Percentiles rank a stretch among this genome's conserved stretches.
Conservation (phyloP, 345 rosid species). For the Gossypium australe region DNA sequence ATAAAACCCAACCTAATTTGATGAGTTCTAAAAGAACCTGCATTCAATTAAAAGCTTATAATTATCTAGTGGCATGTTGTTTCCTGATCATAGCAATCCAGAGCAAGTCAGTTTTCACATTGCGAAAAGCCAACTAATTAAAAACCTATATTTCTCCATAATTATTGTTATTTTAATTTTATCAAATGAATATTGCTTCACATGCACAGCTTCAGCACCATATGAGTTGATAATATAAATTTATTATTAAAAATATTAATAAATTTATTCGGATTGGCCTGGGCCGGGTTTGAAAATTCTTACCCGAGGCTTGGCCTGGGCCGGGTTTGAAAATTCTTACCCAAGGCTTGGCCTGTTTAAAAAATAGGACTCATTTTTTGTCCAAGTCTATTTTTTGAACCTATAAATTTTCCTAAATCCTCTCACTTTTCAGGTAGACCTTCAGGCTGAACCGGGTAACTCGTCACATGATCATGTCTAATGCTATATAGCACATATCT, state of each 20-base stretch:
- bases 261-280: too few relatives aligned
- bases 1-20: not conserved
- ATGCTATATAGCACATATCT: too few relatives aligned
- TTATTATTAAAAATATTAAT: too few relatives aligned
- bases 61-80: not conserved
- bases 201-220: constrained; percentile 34
- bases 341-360: too few relatives aligned
- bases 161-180: not conserved
- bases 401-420: fast-evolving
- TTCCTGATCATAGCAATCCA: not conserved
- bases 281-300: too few relatives aligned
- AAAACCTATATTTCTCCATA: not conserved
- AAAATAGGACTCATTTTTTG: too few relatives aligned
- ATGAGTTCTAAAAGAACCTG: not conserved
- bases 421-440: too few relatives aligned
- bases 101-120: not conserved
- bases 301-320: fast-evolving
- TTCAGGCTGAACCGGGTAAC: too few relatives aligned
- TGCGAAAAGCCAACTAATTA: constrained; percentile 7
- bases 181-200: constrained; percentile 27
- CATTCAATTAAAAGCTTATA: not conserved
- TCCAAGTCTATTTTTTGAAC: too few relatives aligned
- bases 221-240: not conserved
- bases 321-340: too few relatives aligned
- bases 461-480: fast-evolving